A percentile compares a stretch with the other conserved stretches of the same genome.
Conservation (phyloP, 805 yeast species). For the Lipomyces sp. region DNA sequence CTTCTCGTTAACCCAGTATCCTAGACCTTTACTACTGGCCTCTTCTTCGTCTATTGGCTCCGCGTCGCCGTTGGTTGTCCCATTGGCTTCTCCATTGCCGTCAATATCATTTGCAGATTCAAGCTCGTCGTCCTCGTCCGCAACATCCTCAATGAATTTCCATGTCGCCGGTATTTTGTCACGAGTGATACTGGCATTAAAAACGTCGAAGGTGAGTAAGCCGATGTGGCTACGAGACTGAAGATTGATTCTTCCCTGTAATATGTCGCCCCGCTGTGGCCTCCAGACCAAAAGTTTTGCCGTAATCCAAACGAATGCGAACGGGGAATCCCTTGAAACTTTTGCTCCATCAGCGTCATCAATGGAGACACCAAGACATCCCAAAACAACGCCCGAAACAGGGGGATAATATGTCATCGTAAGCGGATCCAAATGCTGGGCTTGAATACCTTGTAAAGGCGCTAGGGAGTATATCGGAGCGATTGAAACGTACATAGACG, state of each 20-base stretch:
- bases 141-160: slow-evolving; percentile 81
- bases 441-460: slow-evolving; percentile 78
- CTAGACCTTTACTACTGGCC: slow-evolving; percentile 57
- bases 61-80: slow-evolving; percentile 33
- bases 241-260: slow-evolving; percentile 88
- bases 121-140: slow-evolving; percentile 53
- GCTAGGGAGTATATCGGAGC: slow-evolving; percentile 78
- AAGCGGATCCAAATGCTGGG: slow-evolving; percentile 88
- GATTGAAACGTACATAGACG: slow-evolving; percentile 75
- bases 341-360: slow-evolving; percentile 58
- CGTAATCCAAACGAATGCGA: slow-evolving; percentile 82
- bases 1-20: slow-evolving; percentile 83
- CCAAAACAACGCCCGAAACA: slow-evolving; percentile 81
- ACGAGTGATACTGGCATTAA: slow-evolving; percentile 89
- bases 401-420: slow-evolving; percentile 78
- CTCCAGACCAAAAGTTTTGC: slow-evolving; percentile 87
- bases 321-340: slow-evolving; percentile 80
- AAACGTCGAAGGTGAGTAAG: slow-evolving; percentile 85
- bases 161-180: slow-evolving; percentile 83
- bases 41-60: slow-evolving; percentile 29
- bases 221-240: slow-evolving; percentile 97
- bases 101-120: slow-evolving; percentile 26
- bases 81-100: slow-evolving; percentile 24
- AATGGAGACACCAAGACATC: slow-evolving; percentile 70
- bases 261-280: slow-evolving; percentile 82